Evolutionary conservation across 305 asterid species (phyloP), one percentile per base, ranked within the genome.

Genomic region (Withania somnifera): DNA sequence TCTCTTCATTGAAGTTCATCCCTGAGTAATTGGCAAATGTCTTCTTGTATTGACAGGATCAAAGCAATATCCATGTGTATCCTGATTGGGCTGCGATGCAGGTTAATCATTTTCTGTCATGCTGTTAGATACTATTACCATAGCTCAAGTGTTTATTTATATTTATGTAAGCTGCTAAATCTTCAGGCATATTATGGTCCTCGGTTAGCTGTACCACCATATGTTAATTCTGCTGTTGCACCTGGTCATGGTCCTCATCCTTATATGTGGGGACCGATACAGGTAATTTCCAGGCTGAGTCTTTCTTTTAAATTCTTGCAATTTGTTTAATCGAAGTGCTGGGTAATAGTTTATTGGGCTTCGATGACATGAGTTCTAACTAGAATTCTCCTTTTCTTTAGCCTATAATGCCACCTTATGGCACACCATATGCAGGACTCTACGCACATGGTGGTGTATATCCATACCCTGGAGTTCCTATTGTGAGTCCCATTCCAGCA

Each of bases 51-150:
- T 89, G 81, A 82, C 94, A 92, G 98, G 99, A 94, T 28, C 98
- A 90, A 84, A 90, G 83, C 75, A 90, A 86, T 84, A 58, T 89
- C 80, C 97, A 91, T 20, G 83, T 88, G 28, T 96, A 91, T 91
- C 97, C 97, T 82, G 98, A 96, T 86, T 96, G 99, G 99, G 92
- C 98, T 45, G 88, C 98, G 9, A 90, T 94, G 93, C 99, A 96
- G 98, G 99, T 95, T 85, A 88, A 84, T 82, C 77, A 76, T 83
- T 34, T 73, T 14, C 36, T 0, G 26, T 0, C 15, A 45, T 73
- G 40, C 45, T 73, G 17, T 20, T 2, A 9, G 11, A 56, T 64
- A n/a, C 28, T 75, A 38, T 50, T 81, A 6, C 51, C 28, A 17
- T 53, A 57, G 54, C 67, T 77, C 20, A 20, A 66, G 79, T 19